Conservation (phyloP, 2,329 filamentous ascomycete genomes). For the Epichloe bromicola region DNA sequence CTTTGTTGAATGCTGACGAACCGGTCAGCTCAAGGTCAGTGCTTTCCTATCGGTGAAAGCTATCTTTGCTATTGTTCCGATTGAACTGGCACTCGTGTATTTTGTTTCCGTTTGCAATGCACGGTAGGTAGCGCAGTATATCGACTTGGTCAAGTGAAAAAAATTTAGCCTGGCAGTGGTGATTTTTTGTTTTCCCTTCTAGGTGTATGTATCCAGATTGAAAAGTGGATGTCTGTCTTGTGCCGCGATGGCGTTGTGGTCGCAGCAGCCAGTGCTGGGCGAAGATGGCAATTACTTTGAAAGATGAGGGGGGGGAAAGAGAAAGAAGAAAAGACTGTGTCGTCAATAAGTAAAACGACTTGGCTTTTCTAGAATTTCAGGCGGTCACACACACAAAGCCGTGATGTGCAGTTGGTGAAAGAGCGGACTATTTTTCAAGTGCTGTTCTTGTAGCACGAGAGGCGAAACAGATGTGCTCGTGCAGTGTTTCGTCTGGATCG, state of each 20-base stretch:
- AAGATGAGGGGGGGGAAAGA: not conserved
- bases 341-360: not conserved
- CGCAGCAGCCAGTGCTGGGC: not conserved
- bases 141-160: no score
- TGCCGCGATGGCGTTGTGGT: not conserved
- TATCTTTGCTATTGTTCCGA: slow-evolving; percentile 1
- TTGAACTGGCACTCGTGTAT: not conserved
- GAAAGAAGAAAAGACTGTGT: not conserved
- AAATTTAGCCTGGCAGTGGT: no score
- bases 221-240: not conserved
- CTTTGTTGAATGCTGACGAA: slow-evolving; percentile 1
- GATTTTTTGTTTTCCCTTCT: no score
- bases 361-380: not conserved
- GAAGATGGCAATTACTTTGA: not conserved
- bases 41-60: not conserved
- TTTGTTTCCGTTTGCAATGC: not conserved
- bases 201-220: not conserved
- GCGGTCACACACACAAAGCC: not conserved
- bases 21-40: not conserved
- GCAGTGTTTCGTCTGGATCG: not conserved
- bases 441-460: not conserved
- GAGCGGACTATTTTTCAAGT: not conserved
- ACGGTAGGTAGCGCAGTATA: not conserved
- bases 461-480: not conserved
- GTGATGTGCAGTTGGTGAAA: not conserved